Conservation (phyloP, 192 early-diverging fungal genomes). For the Gonapodya sp. region DNA sequence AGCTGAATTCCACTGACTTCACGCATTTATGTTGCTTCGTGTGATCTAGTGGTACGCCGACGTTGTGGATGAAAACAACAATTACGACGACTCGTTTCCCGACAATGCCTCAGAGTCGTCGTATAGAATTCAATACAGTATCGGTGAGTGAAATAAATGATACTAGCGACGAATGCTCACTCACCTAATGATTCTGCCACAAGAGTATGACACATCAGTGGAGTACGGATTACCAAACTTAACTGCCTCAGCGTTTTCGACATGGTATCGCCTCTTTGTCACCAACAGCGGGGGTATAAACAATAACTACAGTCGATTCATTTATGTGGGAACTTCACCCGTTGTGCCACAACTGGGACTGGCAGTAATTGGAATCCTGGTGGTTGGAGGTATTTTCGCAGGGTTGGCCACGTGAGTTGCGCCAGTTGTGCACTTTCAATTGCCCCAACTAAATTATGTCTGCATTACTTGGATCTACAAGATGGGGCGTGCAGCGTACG, state of each 20-base stretch:
- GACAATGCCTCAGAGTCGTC: background rate
- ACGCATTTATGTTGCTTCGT: background rate
- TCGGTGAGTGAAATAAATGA: background rate
- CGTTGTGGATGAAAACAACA: conserved; percentile 19
- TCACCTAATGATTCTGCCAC: background rate
- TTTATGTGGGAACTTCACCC: background rate
- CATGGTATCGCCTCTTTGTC: background rate
- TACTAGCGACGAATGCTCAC: no score
- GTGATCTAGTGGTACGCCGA: conserved; percentile 22
- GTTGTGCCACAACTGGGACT: background rate
- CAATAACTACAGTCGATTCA: background rate
- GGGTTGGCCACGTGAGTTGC: no score
- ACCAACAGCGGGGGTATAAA: background rate
- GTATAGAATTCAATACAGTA: background rate
- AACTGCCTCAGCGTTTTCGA: background rate
- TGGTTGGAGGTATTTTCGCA: background rate
- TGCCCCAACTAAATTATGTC: no score
- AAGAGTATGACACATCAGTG: background rate
- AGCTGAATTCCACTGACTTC: conserved; percentile 14
- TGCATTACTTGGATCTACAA: no score
- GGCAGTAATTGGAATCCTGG: background rate
- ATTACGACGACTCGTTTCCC: background rate
- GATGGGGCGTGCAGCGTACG: background rate
- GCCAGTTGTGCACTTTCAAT: no score
- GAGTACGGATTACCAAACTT: background rate